phyloP scores from a whole-genome alignment of 2,329 filamentous ascomycete genomes.

The Clarireedia hainanense region DNA sequence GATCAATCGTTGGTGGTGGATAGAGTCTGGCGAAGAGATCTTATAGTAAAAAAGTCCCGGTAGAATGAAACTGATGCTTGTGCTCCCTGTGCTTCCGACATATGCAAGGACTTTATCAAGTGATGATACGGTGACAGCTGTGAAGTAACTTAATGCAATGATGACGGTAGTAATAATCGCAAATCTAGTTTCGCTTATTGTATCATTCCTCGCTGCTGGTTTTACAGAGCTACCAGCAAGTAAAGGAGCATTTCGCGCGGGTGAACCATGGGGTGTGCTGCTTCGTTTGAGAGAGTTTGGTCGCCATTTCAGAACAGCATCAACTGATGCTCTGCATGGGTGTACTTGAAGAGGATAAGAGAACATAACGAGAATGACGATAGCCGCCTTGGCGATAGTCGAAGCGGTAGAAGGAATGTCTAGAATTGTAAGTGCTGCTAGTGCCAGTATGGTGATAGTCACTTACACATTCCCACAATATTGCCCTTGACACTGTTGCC shows the following conservation, averaged over 20 bases:
- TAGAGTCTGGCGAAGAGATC: slow-evolving; percentile 82
- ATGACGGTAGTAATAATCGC: slow-evolving; percentile 82
- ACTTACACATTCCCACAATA: slow-evolving; percentile 84
- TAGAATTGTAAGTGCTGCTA: slow-evolving; percentile 22
- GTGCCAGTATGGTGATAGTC: not conserved
- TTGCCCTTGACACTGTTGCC: slow-evolving; percentile 85
- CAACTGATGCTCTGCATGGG: slow-evolving; percentile 88
- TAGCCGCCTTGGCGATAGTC: slow-evolving; percentile 89
- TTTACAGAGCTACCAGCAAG: slow-evolving; percentile 37
- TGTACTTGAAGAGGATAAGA: slow-evolving; percentile 94
- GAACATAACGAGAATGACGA: slow-evolving; percentile 93
- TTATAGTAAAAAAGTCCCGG: slow-evolving; percentile 98
- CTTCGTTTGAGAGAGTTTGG: slow-evolving; percentile 40
- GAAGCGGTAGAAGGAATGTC: slow-evolving; percentile 69
- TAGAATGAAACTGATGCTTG: slow-evolving; percentile 93
- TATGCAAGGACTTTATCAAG: slow-evolving; percentile 90
- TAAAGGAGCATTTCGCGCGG: slow-evolving; percentile 32
- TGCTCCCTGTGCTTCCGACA: slow-evolving; percentile 89
- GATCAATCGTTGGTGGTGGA: slow-evolving; percentile 74
- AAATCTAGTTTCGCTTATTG: slow-evolving; percentile 82
- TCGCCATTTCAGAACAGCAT: slow-evolving; percentile 91
- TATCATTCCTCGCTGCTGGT: slow-evolving; percentile 42
- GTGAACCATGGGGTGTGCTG: slow-evolving; percentile 30
- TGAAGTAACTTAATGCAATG: slow-evolving; percentile 75
- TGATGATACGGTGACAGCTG: slow-evolving; percentile 83